A percentile compares a stretch with the other conserved stretches of the same genome.
Evolutionary conservation across 495 filamentous ascomycete genomes (phyloP).

Genomic region (Penicillium taxi): DNA sequence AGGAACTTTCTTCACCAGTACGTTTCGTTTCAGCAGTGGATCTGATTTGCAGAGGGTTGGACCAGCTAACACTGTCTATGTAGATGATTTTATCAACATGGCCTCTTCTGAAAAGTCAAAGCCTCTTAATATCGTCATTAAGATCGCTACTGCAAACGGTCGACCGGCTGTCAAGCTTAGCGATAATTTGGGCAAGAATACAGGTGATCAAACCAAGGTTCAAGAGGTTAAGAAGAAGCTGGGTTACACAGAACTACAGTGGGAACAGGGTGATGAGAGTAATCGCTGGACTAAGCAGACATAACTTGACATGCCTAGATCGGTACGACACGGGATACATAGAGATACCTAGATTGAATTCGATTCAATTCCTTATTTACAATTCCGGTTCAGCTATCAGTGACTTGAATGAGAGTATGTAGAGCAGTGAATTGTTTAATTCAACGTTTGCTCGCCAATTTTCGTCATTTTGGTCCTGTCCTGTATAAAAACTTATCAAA

Average conservation of each 20-base stretch:
- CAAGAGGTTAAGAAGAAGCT: slow-evolving; percentile 74
- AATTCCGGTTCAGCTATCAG: no score
- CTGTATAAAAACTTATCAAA: no score
- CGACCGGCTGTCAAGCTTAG: slow-evolving; percentile 90
- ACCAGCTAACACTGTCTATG: no score
- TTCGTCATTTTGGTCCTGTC: no score
- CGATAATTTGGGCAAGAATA: slow-evolving; percentile 95
- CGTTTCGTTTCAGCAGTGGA: slow-evolving; percentile 11
- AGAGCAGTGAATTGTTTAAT: no score
- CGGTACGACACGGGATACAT: no score
- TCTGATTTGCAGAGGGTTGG: background rate
- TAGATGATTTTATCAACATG: slow-evolving; percentile 71
- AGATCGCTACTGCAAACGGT: slow-evolving; percentile 75
- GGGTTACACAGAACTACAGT: slow-evolving; percentile 77
- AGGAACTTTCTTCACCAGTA: slow-evolving; percentile 88
- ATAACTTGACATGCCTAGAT: no score
- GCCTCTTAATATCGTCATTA: slow-evolving; percentile 98
- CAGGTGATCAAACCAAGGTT: slow-evolving; percentile 72
- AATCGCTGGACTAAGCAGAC: slow-evolving; percentile 58
- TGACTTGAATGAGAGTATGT: no score
- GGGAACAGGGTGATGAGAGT: slow-evolving; percentile 77
- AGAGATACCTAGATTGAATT: no score
- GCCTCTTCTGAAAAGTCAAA: slow-evolving; percentile 70
- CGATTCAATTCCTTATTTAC: no score
- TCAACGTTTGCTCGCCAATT: no score